These are phyloP conservation scores for Penicillium decumbens DNA, from an alignment of 2,329 filamentous ascomycete genomes.

Conservation along the genomic window DNA sequence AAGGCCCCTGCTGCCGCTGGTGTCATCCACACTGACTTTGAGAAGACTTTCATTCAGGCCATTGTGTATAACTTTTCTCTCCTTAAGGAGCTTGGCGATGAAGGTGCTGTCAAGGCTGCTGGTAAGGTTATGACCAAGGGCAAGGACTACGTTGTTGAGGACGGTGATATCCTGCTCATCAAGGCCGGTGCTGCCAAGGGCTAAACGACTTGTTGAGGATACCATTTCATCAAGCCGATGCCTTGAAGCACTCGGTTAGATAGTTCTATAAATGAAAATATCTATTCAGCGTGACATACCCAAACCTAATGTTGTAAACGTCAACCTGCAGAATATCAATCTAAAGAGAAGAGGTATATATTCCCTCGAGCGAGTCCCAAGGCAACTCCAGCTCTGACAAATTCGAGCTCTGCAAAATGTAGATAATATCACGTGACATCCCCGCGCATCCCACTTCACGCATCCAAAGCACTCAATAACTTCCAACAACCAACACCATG, in stretches of 20 bases:
- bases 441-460: constrained; percentile 28
- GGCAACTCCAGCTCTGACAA: neutral
- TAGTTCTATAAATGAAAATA: constrained; percentile 17
- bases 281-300: constrained; percentile 1
- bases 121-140: constrained; percentile 98
- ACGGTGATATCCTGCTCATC: constrained; percentile 68
- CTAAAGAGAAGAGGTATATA: too few species aligned
- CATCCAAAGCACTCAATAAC: constrained; percentile 4
- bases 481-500: constrained; percentile 53
- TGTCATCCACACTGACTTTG: constrained; percentile 97
- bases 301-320: too few species aligned
- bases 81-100: constrained; percentile 82
- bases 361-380: neutral
- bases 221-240: neutral
- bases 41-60: constrained; percentile 98
- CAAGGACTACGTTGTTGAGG: constrained; percentile 73
- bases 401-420: neutral
- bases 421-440: constrained; percentile 17
- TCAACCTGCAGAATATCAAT: too few species aligned
- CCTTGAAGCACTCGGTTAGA: neutral
- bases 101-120: constrained; percentile 81
- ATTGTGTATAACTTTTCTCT: constrained; percentile 85
- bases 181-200: constrained; percentile 58
- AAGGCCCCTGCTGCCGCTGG: constrained; percentile 97
- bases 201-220: constrained; percentile 22